A percentile compares a stretch with the other conserved stretches of the same genome.
These are phyloP conservation scores for Dothistroma septosporum DNA, from an alignment of 2,329 filamentous ascomycete species.

Conservation along the genomic window DNA sequence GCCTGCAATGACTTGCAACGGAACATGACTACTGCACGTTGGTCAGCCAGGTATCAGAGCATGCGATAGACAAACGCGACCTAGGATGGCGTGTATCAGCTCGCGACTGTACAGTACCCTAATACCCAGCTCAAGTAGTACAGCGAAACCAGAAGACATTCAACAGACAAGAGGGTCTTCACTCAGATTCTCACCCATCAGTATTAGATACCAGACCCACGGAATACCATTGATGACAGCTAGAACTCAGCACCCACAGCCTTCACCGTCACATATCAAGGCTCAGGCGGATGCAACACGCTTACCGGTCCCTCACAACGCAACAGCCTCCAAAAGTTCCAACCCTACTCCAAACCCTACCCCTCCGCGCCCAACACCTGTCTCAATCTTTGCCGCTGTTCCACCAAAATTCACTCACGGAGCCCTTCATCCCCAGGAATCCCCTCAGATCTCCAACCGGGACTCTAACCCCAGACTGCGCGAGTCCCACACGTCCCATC, in stretches of 20 bases:
- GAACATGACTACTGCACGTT: too few species aligned
- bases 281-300: not conserved
- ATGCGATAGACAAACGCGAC: not conserved
- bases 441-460: too few species aligned
- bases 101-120: not conserved
- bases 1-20: too few species aligned
- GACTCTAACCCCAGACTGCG: too few species aligned
- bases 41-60: not conserved
- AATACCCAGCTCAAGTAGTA: not conserved
- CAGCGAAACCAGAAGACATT: not conserved
- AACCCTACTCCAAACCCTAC: not conserved
- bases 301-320: not conserved
- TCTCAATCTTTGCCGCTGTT: not conserved
- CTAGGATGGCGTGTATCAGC: not conserved
- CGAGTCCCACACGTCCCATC: too few species aligned
- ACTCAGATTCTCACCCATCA: too few species aligned
- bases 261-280: not conserved
- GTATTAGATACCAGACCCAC: too few species aligned
- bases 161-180: not conserved
- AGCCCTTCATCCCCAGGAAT: not conserved
- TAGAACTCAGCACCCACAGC: not conserved
- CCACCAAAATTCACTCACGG: not conserved
- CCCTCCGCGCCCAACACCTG: not conserved
- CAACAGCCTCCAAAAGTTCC: not conserved
- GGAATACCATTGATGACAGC: too few species aligned